Conservation (phyloP, 2,329 filamentous ascomycete genomes). For the Trichoderma sp. region DNA sequence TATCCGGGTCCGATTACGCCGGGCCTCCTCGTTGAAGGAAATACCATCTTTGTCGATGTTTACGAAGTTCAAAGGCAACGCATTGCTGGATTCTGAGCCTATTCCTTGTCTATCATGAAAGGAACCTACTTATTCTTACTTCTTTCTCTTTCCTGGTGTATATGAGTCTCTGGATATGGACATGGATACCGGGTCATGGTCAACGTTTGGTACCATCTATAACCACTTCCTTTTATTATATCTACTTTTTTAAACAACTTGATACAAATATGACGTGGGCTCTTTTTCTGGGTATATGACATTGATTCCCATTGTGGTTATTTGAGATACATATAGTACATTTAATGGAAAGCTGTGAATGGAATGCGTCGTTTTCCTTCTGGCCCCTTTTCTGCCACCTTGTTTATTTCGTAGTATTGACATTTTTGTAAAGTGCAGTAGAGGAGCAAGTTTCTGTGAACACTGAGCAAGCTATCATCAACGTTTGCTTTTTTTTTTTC, state of each 20-base stretch:
- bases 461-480: not conserved
- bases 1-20: conserved; percentile 6
- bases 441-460: not conserved
- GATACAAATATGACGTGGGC: conserved; percentile 1
- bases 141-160: not conserved
- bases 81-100: conserved; percentile 25
- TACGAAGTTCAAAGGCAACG: conserved; percentile 12
- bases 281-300: conserved; percentile 13
- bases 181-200: conserved; percentile 6
- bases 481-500: no score
- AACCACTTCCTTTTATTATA: not conserved
- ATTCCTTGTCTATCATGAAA: conserved; percentile 19
- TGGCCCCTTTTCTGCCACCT: not conserved
- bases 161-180: conserved; percentile 15
- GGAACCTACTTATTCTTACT: not conserved
- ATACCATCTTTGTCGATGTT: conserved; percentile 12
- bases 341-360: conserved; percentile 17
- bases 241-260: not conserved
- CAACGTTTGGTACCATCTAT: conserved; percentile 3
- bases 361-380: not conserved
- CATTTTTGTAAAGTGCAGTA: not conserved
- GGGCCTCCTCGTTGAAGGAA: not conserved
- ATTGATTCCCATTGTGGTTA: conserved; percentile 7
- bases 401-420: not conserved
- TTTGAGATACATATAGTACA: conserved; percentile 14